These are phyloP conservation scores for Penicillium sp. DNA, from an alignment of 2,329 filamentous ascomycete species.

Conservation along the genomic window DNA sequence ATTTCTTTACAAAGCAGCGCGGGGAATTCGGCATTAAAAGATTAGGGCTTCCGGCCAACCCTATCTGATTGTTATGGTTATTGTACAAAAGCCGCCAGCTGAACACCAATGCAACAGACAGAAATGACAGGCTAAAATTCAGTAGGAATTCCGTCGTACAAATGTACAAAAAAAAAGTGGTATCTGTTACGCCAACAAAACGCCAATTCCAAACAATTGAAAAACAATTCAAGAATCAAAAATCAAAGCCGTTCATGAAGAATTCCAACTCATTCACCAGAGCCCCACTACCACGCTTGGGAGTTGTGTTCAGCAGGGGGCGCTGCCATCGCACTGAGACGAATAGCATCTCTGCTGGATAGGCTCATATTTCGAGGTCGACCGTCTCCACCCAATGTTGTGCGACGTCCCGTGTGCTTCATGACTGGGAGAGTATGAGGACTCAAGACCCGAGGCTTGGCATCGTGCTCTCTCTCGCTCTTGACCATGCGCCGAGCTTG, in stretches of 20 bases:
- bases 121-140: background rate
- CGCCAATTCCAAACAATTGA: slow-evolving; percentile 26
- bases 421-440: slow-evolving; percentile 60
- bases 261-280: slow-evolving; percentile 25
- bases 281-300: slow-evolving; percentile 27
- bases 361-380: slow-evolving; percentile 42
- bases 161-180: slow-evolving; percentile 27
- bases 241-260: slow-evolving; percentile 7
- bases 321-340: slow-evolving; percentile 41
- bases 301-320: slow-evolving; percentile 36
- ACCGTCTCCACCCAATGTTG: slow-evolving; percentile 44
- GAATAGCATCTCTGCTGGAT: slow-evolving; percentile 40
- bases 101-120: background rate
- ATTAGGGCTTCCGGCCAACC: slow-evolving; percentile 10
- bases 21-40: background rate
- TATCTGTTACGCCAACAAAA: slow-evolving; percentile 32
- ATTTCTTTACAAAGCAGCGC: slow-evolving; percentile 22
- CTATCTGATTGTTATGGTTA: background rate
- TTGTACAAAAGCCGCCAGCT: background rate
- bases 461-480: slow-evolving; percentile 58
- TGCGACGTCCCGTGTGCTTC: slow-evolving; percentile 51
- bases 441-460: slow-evolving; percentile 59
- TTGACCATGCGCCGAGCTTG: slow-evolving; percentile 68
- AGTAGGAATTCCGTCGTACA: background rate
- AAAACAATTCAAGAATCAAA: slow-evolving; percentile 10